Evolutionary conservation across 495 filamentous ascomycete genomes (phyloP).

Genomic region (Lasiosphaeris hirsuta): DNA sequence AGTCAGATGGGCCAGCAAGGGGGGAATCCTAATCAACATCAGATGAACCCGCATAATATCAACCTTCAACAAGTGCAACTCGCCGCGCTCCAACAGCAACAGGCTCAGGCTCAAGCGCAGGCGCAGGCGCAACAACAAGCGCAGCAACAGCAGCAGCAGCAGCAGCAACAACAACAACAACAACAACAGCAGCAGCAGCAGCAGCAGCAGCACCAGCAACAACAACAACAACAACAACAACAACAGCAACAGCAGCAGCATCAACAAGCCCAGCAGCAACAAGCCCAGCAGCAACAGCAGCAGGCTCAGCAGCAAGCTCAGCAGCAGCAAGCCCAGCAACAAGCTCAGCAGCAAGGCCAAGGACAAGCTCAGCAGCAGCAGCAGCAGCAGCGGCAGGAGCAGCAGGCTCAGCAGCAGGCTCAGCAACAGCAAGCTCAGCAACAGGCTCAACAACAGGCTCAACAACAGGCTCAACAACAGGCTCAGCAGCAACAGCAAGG

Average conservation of each 20-base stretch:
- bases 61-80: constrained; percentile 31
- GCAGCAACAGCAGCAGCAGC: constrained; percentile 45
- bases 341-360: constrained; percentile 34
- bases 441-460: constrained; percentile 28
- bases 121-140: constrained; percentile 34
- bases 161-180: constrained; percentile 22
- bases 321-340: constrained; percentile 35
- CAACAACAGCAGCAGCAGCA: constrained; percentile 49
- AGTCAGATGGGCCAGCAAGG: constrained; percentile 42
- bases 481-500: constrained; percentile 41
- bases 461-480: constrained; percentile 30
- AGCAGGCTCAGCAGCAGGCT: constrained; percentile 27
- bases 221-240: constrained; percentile 43
- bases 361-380: constrained; percentile 47
- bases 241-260: constrained; percentile 45
- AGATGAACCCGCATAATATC: constrained; percentile 38
- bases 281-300: constrained; percentile 24
- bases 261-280: constrained; percentile 50
- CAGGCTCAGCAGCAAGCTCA: constrained; percentile 32
- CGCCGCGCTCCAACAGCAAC: constrained; percentile 30
- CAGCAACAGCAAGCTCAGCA: constrained; percentile 29
- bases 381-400: constrained; percentile 44
- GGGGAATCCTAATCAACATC: constrained; percentile 40
- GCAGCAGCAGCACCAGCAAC: constrained; percentile 43
- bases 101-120: constrained; percentile 1